Conservation (phyloP, 176 grass and related monocot genomes). For the Triticum timopheevii region DNA sequence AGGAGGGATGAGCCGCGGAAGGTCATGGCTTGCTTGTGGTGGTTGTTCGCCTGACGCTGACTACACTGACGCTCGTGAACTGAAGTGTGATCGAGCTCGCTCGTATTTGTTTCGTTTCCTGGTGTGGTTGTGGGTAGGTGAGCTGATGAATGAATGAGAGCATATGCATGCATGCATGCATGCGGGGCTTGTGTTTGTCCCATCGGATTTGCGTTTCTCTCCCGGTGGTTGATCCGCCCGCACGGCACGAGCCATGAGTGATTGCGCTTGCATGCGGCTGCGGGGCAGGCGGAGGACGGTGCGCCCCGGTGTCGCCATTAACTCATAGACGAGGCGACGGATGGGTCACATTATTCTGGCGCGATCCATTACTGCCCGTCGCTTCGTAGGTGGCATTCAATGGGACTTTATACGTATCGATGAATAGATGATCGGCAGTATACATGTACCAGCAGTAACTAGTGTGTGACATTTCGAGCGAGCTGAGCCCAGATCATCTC, state of each 20-base stretch:
- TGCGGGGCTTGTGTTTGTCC: neutral
- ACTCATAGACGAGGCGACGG: neutral
- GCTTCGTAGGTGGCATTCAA: slow-evolving; percentile 4
- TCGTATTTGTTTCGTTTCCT: neutral
- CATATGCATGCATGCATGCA: neutral
- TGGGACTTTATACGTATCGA: neutral
- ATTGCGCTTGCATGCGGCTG: neutral
- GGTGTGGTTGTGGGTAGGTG: neutral
- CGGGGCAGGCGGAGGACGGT: neutral
- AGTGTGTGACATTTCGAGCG: too few species aligned
- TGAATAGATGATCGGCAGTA: neutral
- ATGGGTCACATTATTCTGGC: slow-evolving; percentile 12
- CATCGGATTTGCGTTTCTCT: neutral
- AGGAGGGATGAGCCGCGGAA: neutral
- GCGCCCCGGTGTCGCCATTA: neutral
- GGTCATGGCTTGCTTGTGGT: slow-evolving; percentile 4
- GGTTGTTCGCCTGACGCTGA: neutral
- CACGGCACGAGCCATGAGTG: neutral
- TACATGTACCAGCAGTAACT: too few species aligned
- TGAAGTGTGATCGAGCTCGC: neutral
- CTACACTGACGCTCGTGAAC: neutral
- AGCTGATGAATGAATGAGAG: neutral
- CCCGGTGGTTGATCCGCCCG: neutral
- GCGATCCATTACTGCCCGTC: neutral
- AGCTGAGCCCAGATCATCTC: too few species aligned